Evolutionary conservation across 2,329 filamentous ascomycete species (phyloP).

Genomic region (Microcera coccophila): DNA sequence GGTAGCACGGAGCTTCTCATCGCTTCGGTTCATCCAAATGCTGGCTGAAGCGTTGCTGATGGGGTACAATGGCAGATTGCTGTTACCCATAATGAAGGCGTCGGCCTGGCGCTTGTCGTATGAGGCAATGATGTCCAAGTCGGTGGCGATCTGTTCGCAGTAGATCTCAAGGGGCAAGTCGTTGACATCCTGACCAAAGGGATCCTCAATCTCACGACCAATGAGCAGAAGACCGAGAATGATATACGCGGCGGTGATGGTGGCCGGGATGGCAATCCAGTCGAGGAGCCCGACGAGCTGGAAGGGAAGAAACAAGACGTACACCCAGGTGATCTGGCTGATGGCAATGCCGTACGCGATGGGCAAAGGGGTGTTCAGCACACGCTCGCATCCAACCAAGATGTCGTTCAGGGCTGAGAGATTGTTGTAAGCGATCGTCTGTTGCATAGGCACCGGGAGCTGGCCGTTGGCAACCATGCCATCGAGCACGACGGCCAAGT

Average conservation of each 20-base stretch:
- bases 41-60: constrained; percentile 40
- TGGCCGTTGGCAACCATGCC: constrained; percentile 53
- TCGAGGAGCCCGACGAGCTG: constrained; percentile 62
- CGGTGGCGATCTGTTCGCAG: constrained; percentile 69
- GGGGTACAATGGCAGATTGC: constrained; percentile 56
- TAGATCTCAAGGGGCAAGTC: constrained; percentile 73
- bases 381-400: constrained; percentile 68
- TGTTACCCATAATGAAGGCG: constrained; percentile 30
- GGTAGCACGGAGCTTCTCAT: constrained; percentile 36
- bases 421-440: constrained; percentile 57
- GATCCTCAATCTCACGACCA: constrained; percentile 79
- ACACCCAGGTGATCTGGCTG: constrained; percentile 81
- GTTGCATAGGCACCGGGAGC: constrained; percentile 54
- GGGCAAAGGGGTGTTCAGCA: constrained; percentile 77
- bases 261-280: constrained; percentile 77
- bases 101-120: constrained; percentile 34
- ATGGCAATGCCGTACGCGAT: constrained; percentile 82
- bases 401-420: constrained; percentile 67
- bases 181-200: constrained; percentile 80
- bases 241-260: constrained; percentile 70
- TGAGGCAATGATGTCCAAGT: constrained; percentile 70
- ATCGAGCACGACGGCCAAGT: constrained; percentile 65
- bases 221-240: constrained; percentile 73
- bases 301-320: constrained; percentile 76
- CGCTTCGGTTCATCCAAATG: constrained; percentile 40